Evolutionary conservation across 768 basidiomycete species (phyloP).

Genomic region (Mycena vulgaris): DNA sequence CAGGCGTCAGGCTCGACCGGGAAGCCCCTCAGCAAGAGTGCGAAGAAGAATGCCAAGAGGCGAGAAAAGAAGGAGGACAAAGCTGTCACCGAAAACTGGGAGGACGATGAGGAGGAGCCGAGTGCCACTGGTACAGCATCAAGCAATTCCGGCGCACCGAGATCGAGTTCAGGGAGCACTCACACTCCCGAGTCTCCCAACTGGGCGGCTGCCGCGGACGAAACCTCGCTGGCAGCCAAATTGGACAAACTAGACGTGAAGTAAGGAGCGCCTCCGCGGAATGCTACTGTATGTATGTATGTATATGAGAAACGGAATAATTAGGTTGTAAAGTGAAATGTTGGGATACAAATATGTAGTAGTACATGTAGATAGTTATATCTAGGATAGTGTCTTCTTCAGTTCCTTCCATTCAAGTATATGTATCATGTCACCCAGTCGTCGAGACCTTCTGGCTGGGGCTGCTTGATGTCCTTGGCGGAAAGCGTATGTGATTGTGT

Average conservation of each 20-base stretch:
- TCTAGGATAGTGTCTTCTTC: slow-evolving; percentile 12
- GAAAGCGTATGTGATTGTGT: slow-evolving; percentile 46
- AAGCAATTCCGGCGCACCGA: slow-evolving; percentile 17
- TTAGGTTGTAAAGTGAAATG: slow-evolving; percentile 41
- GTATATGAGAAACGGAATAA: slow-evolving; percentile 32
- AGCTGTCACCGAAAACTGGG: slow-evolving; percentile 83
- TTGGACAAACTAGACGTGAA: slow-evolving; percentile 73
- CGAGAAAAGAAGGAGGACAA: slow-evolving; percentile 77
- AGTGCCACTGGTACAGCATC: slow-evolving; percentile 29
- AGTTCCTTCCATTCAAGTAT: not conserved
- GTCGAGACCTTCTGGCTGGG: slow-evolving; percentile 33
- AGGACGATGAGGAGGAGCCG: slow-evolving; percentile 74
- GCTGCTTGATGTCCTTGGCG: slow-evolving; percentile 50
- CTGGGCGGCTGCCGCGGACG: slow-evolving; percentile 42
- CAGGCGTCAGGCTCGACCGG: slow-evolving; percentile 41
- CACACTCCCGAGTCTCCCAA: slow-evolving; percentile 36
- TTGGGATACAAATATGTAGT: slow-evolving; percentile 49
- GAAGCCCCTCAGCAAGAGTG: slow-evolving; percentile 82
- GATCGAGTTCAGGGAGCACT: slow-evolving; percentile 10
- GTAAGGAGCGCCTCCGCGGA: slow-evolving; percentile 44
- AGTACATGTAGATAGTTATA: slow-evolving; percentile 58
- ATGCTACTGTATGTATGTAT: slow-evolving; percentile 17
- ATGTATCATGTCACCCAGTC: slow-evolving; percentile 32
- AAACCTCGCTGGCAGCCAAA: slow-evolving; percentile 59
- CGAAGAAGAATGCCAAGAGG: slow-evolving; percentile 85